Evolutionary conservation across 768 basidiomycete species (phyloP), one percentile per base, ranked within the genome.

Genomic region (Naganishia vaughanmartiniae): DNA sequence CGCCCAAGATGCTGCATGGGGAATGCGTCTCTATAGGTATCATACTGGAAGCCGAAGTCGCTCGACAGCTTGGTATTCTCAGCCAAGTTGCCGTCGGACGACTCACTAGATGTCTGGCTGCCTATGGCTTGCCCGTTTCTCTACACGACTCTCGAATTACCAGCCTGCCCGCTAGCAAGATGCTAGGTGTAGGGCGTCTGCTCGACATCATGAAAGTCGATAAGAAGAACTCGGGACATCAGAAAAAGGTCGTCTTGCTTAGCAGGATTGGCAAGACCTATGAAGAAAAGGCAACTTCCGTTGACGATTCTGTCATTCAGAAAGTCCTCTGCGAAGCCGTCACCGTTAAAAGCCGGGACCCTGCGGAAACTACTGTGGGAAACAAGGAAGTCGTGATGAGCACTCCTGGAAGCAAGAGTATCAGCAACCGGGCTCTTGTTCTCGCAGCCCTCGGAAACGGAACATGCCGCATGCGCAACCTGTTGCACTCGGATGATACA

Each of bases 401-500:
- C 17, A 97, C 96, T 0, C 96, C 96, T 0, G 95, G 96, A 14
- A 92, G 90, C 30, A 98, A 99, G 84, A 93, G 91, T 78, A 90
- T 99, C 74, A 96, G 93, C 0, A 98, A 98, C 79, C 88, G 95
- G 36, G 93, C 91, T 0, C 84, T 99, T 48, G 89, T 98, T 1
- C 87, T 99, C 33, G 95, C 96, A 11, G 93, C 95, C 0, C 87
- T 99, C 17, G 93, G 88, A 0, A 87, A 86, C 55, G 96, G 95
- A 0, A 91, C 89, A 0, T 96, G 94, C 82, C 85, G 89, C 72
- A 83, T 99, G 68, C 89, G 84, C 81, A 99, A 99, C 75, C 83
- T 99, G 6, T 84, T 99, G 42, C 95, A 98, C 78, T 96, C 93
- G 4, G 95, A 98, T 76, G 95, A 99, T 78, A 99, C 96, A 0